Evolutionary conservation across 805 yeast genomes (phyloP).

Genomic region (Metahyphopichia silvanorum): DNA sequence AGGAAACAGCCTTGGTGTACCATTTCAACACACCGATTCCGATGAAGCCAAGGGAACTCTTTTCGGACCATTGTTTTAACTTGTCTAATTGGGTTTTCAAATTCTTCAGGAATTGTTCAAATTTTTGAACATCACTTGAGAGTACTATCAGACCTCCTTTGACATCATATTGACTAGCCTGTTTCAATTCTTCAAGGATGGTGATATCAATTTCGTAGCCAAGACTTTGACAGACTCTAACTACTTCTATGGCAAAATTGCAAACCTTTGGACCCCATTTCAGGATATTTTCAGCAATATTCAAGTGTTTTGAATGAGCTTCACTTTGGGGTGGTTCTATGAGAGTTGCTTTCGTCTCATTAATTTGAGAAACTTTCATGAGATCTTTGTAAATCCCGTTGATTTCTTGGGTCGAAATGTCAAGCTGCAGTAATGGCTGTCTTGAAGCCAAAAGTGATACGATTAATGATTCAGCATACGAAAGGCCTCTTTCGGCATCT

Average conservation of each 20-base stretch:
- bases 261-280: slow-evolving; percentile 37
- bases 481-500: slow-evolving; percentile 74
- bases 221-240: slow-evolving; percentile 10
- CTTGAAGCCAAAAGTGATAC: slow-evolving; percentile 54
- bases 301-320: slow-evolving; percentile 11
- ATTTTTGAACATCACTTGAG: slow-evolving; percentile 11
- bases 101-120: slow-evolving; percentile 16
- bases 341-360: slow-evolving; percentile 11
- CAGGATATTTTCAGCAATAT: slow-evolving; percentile 7
- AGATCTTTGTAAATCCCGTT: slow-evolving; percentile 11
- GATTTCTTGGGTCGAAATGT: slow-evolving; percentile 14
- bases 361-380: slow-evolving; percentile 10
- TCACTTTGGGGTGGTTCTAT: too few species aligned
- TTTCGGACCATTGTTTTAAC: slow-evolving; percentile 34
- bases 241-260: slow-evolving; percentile 25
- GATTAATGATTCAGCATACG: slow-evolving; percentile 69
- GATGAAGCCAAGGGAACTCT: slow-evolving; percentile 39
- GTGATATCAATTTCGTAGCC: slow-evolving; percentile 12
- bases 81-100: slow-evolving; percentile 17
- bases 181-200: slow-evolving; percentile 8
- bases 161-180: slow-evolving; percentile 19
- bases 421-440: slow-evolving; percentile 39
- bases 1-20: slow-evolving; percentile 24
- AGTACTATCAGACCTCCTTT: too few species aligned
- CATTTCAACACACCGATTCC: slow-evolving; percentile 48